Conservation (phyloP, 805 yeast species). For the Komagataella phaffii region DNA sequence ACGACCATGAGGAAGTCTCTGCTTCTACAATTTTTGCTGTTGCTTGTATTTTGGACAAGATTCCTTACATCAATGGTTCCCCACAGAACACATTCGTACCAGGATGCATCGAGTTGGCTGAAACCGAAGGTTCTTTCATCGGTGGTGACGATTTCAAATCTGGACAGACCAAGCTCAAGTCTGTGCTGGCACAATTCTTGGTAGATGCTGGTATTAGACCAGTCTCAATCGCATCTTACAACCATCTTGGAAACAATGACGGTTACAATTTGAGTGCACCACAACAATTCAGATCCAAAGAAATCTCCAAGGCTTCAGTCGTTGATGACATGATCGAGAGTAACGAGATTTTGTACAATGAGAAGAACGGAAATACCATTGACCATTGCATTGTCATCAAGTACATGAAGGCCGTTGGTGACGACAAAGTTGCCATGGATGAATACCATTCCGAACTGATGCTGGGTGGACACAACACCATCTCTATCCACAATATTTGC, state of each 20-base stretch:
- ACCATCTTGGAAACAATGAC: slow-evolving; percentile 93
- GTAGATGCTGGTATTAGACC: slow-evolving; percentile 98
- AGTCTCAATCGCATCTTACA: slow-evolving; percentile 85
- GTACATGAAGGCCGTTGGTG: slow-evolving; percentile 90
- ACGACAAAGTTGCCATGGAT: slow-evolving; percentile 96
- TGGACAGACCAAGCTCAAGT: slow-evolving; percentile 92
- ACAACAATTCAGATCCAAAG: slow-evolving; percentile 89
- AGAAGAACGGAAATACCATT: slow-evolving; percentile 60
- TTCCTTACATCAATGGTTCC: slow-evolving; percentile 90
- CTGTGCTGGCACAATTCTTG: slow-evolving; percentile 91
- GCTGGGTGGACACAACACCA: slow-evolving; percentile 96
- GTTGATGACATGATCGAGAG: slow-evolving; percentile 90
- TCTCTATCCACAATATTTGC: slow-evolving; percentile 89
- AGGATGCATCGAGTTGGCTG: slow-evolving; percentile 85
- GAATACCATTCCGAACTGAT: slow-evolving; percentile 93
- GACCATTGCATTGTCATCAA: slow-evolving; percentile 95
- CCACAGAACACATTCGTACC: slow-evolving; percentile 98
- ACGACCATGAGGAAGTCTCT: slow-evolving; percentile 70
- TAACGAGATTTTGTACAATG: slow-evolving; percentile 72
- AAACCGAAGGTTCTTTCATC: slow-evolving; percentile 57
- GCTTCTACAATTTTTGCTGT: slow-evolving; percentile 93
- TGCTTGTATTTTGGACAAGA: slow-evolving; percentile 78
- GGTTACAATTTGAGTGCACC: slow-evolving; percentile 89
- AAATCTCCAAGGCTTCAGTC: slow-evolving; percentile 84
- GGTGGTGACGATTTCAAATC: slow-evolving; percentile 97